phyloP scores from a whole-genome alignment of 768 basidiomycete genomes.

The Galerina sulciceps region DNA sequence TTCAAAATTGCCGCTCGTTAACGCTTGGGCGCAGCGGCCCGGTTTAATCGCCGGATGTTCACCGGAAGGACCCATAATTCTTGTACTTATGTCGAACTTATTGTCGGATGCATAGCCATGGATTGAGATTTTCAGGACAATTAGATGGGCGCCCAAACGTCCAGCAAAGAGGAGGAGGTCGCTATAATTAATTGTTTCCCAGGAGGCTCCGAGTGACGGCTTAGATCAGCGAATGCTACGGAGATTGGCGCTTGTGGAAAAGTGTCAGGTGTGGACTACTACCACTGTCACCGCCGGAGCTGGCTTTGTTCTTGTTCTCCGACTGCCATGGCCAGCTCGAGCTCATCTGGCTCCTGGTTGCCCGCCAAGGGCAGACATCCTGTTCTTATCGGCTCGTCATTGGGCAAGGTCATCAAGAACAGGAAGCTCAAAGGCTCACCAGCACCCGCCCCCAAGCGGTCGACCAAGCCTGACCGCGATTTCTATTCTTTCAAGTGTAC shows the following conservation, averaged over 20 bases:
- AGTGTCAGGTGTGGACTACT: conserved; percentile 8
- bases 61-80: not conserved
- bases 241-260: conserved; percentile 12
- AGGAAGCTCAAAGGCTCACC: conserved; percentile 65
- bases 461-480: conserved; percentile 62
- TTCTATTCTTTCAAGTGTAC: conserved; percentile 81
- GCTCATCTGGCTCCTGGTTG: conserved; percentile 47
- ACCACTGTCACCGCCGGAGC: not conserved
- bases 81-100: not conserved
- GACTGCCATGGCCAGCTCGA: conserved; percentile 42
- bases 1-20: too few relatives aligned
- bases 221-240: not conserved
- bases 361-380: conserved; percentile 35
- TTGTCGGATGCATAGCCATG: not conserved
- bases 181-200: conserved; percentile 7
- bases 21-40: not conserved
- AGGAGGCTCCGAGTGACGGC: not conserved
- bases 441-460: conserved; percentile 39
- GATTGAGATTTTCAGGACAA: not conserved
- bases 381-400: conserved; percentile 29
- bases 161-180: not conserved
- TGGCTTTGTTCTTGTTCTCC: conserved; percentile 7
- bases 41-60: not conserved
- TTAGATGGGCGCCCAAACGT: not conserved
- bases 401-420: conserved; percentile 56